Base-by-base conservation (phyloP, 352 stramenopile species). In the Phytopythium cucurbitacearum region DNA sequence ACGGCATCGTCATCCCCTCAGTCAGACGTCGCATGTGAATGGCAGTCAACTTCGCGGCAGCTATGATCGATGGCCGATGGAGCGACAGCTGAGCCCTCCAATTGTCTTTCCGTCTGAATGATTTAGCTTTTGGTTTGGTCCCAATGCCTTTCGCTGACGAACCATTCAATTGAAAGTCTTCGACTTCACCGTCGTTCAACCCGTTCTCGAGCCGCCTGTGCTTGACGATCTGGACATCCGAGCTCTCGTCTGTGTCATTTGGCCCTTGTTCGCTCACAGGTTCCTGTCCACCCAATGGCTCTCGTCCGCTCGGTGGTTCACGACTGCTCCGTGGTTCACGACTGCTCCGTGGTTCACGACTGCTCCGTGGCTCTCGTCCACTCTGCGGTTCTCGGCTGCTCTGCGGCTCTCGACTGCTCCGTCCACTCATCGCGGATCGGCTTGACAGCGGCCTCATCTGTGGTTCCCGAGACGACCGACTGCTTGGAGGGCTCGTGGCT, bases 371-470 rank as follows among this genome's bases (percentile, higher is more conserved):
- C 40, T 34, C 55, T 33, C 44, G 45, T 11, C 58, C 53, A 57
- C 62, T 67, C 40, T 57, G n/a, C 11, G 52, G 49, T 28, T 39
- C 12, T 21, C 5, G 16, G 35, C 16, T 53, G 46, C 37, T 50
- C 11, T 5, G 39, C 45, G 37, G 12, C 47, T 41, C 7, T 34
- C 62, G 50, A 51, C 62, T 28, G 2, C 21, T 28, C 8, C 5
- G 16, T 33, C 16, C 52, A 44, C 37, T 50, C 11, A 12, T 21
- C 45, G 51, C 32, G 13, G 51, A 37, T 5, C 43, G 40, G 44
- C 64, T 62, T 39, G 71, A 75, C 7, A 76, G 59, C 15, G 69
- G 67, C 41, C 58, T 77, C 1, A 69, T 44, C 9, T 63, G 34
- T 0, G 65, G 60, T 36, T 73, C 63, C 46, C 47, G 62, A 13